Evolutionary conservation across 2,329 filamentous ascomycete genomes (phyloP).

Genomic region (Dryadomyces quercivorus): DNA sequence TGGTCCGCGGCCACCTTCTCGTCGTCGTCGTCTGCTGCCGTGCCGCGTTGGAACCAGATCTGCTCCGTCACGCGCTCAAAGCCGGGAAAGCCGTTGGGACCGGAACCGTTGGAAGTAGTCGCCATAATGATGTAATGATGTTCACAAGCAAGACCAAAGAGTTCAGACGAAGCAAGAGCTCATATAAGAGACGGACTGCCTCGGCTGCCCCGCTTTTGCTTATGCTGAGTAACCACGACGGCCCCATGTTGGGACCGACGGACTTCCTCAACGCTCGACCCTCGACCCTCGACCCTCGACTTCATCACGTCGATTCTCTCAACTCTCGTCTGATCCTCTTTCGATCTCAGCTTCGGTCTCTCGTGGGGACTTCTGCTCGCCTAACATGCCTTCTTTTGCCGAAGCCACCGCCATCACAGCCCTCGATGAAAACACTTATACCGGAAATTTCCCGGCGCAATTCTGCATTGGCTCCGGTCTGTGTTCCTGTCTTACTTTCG

Average conservation of each 20-base stretch:
- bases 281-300: no score
- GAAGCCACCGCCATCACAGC: background rate
- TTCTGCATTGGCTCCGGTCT: constrained; percentile 3
- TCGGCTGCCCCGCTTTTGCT: no score
- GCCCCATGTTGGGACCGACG: no score
- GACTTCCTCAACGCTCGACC: no score
- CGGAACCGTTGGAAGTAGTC: background rate
- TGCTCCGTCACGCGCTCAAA: constrained; percentile 1
- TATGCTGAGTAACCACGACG: background rate
- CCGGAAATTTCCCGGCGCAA: background rate
- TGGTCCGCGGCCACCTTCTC: background rate
- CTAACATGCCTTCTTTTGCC: background rate
- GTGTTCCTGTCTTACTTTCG: no score
- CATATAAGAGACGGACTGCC: no score
- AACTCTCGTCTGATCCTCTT: no score
- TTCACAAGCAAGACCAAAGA: no score
- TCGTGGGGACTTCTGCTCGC: no score
- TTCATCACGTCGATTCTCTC: no score
- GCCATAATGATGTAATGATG: background rate
- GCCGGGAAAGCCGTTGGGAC: background rate
- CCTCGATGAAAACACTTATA: background rate
- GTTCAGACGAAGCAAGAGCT: no score
- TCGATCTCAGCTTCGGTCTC: no score
- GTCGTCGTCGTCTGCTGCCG: background rate
- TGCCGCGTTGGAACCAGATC: background rate